Percentiles rank a stretch among this genome's conserved stretches.
phyloP scores from a whole-genome alignment of 2,329 filamentous ascomycete genomes.

The Colletotrichum sublineola region DNA sequence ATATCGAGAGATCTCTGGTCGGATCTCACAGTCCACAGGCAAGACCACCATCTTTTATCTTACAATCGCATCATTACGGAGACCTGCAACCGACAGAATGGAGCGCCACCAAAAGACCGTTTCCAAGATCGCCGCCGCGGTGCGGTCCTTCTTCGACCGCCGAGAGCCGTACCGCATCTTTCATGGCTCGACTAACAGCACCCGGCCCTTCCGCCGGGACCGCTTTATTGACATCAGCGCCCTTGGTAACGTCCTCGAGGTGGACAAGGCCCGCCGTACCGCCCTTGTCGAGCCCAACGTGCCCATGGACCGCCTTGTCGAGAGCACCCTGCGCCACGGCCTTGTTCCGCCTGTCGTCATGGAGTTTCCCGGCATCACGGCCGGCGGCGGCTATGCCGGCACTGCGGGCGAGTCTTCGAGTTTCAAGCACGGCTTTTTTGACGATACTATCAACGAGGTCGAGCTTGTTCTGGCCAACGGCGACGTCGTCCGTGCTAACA shows the following conservation, averaged over 20 bases:
- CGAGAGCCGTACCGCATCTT: conserved; percentile 77
- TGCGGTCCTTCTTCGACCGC: conserved; percentile 62
- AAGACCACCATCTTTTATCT: not conserved
- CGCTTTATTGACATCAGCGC: conserved; percentile 74
- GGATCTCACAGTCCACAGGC: not conserved
- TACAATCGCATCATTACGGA: not conserved
- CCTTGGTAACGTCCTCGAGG: conserved; percentile 72
- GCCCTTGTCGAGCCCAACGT: conserved; percentile 83
- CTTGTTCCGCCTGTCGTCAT: conserved; percentile 80
- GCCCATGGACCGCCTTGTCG: conserved; percentile 78
- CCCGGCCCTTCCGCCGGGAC: conserved; percentile 64
- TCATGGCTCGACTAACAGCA: conserved; percentile 84
- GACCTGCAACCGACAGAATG: conserved; percentile 51
- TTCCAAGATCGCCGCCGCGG: conserved; percentile 60
- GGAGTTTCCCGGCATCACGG: conserved; percentile 83
- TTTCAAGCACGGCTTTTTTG: conserved; percentile 80
- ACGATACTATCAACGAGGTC: conserved; percentile 71
- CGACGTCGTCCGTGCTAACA: conserved; percentile 68
- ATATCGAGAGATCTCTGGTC: conserved; percentile 4
- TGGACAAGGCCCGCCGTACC: conserved; percentile 67
- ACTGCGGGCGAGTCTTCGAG: conserved; percentile 79
- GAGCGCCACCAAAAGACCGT: conserved; percentile 65
- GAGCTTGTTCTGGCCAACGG: conserved; percentile 80
- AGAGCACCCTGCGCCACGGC: conserved; percentile 73
- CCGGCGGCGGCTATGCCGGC: conserved; percentile 78